Evolutionary conservation across 78 protist genomes (phyloP).

Genomic region (Chrysochromulina tobinii): DNA sequence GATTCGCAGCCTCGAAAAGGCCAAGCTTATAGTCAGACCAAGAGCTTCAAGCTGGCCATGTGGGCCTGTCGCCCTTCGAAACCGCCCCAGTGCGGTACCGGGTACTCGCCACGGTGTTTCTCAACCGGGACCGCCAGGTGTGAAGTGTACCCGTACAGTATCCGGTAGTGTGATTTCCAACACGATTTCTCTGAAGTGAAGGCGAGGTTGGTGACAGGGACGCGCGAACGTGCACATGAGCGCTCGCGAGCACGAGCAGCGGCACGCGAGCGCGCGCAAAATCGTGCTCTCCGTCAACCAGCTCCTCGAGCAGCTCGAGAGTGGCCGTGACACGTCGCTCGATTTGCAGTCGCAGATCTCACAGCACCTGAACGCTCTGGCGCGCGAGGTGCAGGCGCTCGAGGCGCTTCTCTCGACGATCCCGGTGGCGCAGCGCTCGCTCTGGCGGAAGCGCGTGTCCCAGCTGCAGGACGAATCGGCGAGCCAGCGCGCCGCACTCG

Average conservation of each 20-base stretch:
- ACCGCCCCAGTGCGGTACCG: too few species aligned
- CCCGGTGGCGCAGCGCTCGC: not conserved
- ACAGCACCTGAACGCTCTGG: constrained; percentile 25
- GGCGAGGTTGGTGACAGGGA: too few species aligned
- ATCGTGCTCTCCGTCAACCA: constrained; percentile 1
- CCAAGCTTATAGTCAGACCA: too few species aligned
- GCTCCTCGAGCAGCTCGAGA: constrained; percentile 11
- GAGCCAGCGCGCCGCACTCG: constrained; percentile 19
- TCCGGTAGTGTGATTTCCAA: too few species aligned
- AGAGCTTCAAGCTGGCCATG: too few species aligned
- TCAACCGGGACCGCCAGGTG: too few species aligned
- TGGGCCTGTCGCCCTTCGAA: too few species aligned
- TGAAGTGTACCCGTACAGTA: too few species aligned
- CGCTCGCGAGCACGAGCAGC: not conserved
- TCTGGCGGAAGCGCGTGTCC: not conserved
- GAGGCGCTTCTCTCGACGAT: not conserved
- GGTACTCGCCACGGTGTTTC: too few species aligned
- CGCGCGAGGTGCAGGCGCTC: not conserved
- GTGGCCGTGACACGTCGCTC: not conserved
- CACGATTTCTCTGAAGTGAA: too few species aligned
- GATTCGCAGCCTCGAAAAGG: too few species aligned
- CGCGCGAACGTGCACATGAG: too few species aligned
- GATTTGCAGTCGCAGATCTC: not conserved
- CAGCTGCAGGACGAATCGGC: constrained; percentile 2
- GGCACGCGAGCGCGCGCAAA: not conserved